phyloP scores from a whole-genome alignment of 78 protist genomes.

The Isochrysis galbana region DNA sequence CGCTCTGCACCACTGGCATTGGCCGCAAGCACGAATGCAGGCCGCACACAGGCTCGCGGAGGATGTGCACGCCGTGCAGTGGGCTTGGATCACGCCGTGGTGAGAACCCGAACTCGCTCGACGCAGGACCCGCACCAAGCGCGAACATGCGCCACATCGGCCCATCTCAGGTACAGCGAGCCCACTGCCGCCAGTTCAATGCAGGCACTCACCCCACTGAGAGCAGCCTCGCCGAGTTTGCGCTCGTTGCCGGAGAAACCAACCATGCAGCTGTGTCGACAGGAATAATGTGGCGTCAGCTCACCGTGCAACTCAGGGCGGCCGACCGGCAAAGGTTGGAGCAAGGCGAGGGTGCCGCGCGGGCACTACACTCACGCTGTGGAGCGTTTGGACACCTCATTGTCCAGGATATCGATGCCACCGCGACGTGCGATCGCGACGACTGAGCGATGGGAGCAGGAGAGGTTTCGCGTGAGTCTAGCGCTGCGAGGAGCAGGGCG shows the following conservation, averaged over 20 bases:
- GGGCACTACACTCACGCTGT: constrained; percentile 63
- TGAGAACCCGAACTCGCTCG: no score
- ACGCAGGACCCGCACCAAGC: no score
- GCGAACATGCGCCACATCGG: no score
- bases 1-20: no score
- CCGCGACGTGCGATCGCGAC: constrained; percentile 85
- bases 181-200: no score
- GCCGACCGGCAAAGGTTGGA: neutral
- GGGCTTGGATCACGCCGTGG: no score
- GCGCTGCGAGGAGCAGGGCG: neutral
- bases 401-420: constrained; percentile 82
- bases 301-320: no score
- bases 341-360: neutral
- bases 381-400: constrained; percentile 78
- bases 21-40: no score
- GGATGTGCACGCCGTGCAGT: no score
- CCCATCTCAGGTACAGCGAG: no score
- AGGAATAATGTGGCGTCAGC: no score
- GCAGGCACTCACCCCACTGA: neutral
- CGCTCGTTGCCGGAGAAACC: constrained; percentile 41
- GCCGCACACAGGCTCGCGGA: no score
- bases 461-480: neutral
- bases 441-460: constrained; percentile 17
- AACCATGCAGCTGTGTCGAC: constrained; percentile 24
- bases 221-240: constrained; percentile 10